Conservation (phyloP, 2,329 filamentous ascomycete species). For the Xylariaceae sp. region DNA sequence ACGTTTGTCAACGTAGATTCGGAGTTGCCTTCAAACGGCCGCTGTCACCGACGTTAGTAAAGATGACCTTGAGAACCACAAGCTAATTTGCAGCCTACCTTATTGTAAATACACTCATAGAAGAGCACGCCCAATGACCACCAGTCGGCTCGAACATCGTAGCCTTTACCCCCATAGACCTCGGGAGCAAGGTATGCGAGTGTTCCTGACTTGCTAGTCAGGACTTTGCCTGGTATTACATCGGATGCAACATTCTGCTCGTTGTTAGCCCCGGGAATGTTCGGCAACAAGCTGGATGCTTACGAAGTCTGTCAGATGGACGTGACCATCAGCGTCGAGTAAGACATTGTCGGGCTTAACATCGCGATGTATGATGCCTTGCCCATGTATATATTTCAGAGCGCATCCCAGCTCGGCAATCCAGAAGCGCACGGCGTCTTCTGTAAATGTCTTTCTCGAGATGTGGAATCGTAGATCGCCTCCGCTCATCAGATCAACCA, state of each 20-base stretch:
- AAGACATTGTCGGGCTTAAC: slow-evolving; percentile 91
- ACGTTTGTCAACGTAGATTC: slow-evolving; percentile 75
- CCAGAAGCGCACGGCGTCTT: slow-evolving; percentile 96
- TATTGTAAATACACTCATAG: slow-evolving; percentile 99
- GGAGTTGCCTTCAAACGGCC: slow-evolving; percentile 87
- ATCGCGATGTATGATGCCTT: slow-evolving; percentile 87
- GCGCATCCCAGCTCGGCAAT: slow-evolving; percentile 92
- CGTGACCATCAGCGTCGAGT: slow-evolving; percentile 83
- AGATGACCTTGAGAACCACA: neutral
- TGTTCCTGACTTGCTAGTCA: slow-evolving; percentile 96
- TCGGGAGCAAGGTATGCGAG: slow-evolving; percentile 94
- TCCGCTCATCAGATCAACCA: slow-evolving; percentile 97
- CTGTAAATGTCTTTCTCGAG: slow-evolving; percentile 94
- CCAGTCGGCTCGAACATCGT: slow-evolving; percentile 90
- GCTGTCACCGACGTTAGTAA: slow-evolving; percentile 46
- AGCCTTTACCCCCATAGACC: slow-evolving; percentile 87
- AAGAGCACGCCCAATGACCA: slow-evolving; percentile 98
- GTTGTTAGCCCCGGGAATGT: slow-evolving; percentile 29
- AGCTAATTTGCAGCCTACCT: slow-evolving; percentile 50
- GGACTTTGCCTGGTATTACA: slow-evolving; percentile 71
- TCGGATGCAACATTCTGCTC: slow-evolving; percentile 91
- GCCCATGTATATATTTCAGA: slow-evolving; percentile 76
- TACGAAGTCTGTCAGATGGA: slow-evolving; percentile 97
- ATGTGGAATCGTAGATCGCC: slow-evolving; percentile 97
- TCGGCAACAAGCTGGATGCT: slow-evolving; percentile 31